Percentiles rank a stretch among this genome's conserved stretches.
Conservation (phyloP, 2,329 filamentous ascomycete genomes). For the Cucurbitaria berberidis region DNA sequence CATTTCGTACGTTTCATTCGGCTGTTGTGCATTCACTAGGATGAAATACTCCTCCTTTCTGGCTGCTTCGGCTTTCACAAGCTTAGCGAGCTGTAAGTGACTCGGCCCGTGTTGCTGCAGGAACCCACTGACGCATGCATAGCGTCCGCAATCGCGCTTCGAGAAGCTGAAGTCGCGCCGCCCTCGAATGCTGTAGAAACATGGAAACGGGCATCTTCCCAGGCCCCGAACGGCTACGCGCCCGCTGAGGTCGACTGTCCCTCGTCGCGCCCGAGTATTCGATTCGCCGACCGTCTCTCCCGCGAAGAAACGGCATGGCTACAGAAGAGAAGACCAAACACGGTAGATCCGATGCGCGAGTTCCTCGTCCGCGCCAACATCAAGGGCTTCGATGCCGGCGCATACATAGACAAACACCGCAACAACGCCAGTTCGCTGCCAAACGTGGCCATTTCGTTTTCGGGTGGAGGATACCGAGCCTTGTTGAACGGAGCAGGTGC, state of each 20-base stretch:
- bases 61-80: slow-evolving; percentile 37
- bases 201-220: slow-evolving; percentile 56
- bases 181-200: slow-evolving; percentile 21
- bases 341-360: slow-evolving; percentile 74
- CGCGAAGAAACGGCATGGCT: slow-evolving; percentile 77
- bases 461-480: slow-evolving; percentile 87
- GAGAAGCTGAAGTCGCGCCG: slow-evolving; percentile 27
- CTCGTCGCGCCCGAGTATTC: slow-evolving; percentile 69
- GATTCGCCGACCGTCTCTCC: slow-evolving; percentile 68
- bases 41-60: slow-evolving; percentile 40
- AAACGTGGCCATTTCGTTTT: slow-evolving; percentile 77
- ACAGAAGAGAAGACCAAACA: slow-evolving; percentile 71
- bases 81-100: slow-evolving; percentile 38
- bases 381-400: slow-evolving; percentile 74
- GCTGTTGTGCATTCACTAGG: slow-evolving; percentile 5
- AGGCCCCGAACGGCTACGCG: slow-evolving; percentile 72
- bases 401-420: slow-evolving; percentile 69
- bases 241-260: slow-evolving; percentile 74
- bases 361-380: slow-evolving; percentile 77
- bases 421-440: slow-evolving; percentile 65
- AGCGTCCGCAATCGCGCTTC: slow-evolving; percentile 37
- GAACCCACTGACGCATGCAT: slow-evolving; percentile 22
- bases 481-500: slow-evolving; percentile 83
- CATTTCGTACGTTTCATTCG: slow-evolving; percentile 2
- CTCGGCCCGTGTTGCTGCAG: slow-evolving; percentile 1